A percentile compares a stretch with the other conserved stretches of the same genome.
phyloP scores from a whole-genome alignment of 345 rosid species.

The Citrus medica region DNA sequence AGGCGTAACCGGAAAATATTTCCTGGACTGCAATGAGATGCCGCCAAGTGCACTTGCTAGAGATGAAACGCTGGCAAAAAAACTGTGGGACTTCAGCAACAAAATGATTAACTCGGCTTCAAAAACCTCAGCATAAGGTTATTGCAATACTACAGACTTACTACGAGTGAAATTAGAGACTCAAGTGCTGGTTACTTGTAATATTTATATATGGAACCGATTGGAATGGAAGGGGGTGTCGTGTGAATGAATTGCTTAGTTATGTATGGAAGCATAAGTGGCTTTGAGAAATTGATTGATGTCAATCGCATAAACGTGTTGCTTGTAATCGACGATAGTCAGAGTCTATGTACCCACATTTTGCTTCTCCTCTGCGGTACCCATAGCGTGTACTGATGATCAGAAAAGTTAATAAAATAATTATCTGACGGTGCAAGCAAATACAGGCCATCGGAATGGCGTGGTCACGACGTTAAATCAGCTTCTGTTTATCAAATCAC shows the following conservation, averaged over 20 bases:
- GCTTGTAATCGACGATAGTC: neutral
- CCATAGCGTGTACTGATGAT: too few species aligned
- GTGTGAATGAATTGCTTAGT: neutral
- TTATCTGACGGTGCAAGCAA: too few species aligned
- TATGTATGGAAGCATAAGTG: neutral
- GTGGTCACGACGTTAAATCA: too few species aligned
- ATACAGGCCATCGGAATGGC: too few species aligned
- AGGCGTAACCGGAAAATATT: constrained; percentile 76
- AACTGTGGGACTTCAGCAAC: constrained; percentile 83
- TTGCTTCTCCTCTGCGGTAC: too few species aligned
- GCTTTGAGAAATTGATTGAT: neutral
- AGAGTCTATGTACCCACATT: neutral
- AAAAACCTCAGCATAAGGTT: constrained; percentile 7
- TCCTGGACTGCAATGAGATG: constrained; percentile 68
- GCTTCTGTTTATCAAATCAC: too few species aligned
- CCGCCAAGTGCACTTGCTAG: constrained; percentile 55
- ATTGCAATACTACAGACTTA: too few species aligned
- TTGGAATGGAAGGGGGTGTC: too few species aligned
- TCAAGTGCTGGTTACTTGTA: neutral
- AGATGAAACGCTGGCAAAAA: constrained; percentile 47
- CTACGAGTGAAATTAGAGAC: neutral
- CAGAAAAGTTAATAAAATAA: too few species aligned
- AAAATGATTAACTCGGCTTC: constrained; percentile 44
- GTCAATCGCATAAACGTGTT: neutral
- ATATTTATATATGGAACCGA: neutral